These are phyloP conservation scores for Lodderomyces theae DNA, from an alignment of 1,139 yeast species.

Conservation along the genomic window DNA sequence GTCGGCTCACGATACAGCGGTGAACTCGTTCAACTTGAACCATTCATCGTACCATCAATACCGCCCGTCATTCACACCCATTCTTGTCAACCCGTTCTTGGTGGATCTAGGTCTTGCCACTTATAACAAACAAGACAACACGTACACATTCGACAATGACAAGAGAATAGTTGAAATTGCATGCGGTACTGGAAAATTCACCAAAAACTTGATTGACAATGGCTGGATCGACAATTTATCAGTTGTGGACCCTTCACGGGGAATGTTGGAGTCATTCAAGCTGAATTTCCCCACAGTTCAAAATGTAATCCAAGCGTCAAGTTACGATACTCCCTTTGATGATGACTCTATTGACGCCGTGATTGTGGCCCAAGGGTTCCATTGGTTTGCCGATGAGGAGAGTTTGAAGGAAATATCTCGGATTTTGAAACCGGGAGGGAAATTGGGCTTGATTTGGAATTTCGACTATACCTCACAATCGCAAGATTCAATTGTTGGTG, in stretches of 20 bases:
- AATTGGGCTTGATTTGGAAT: constrained; percentile 62
- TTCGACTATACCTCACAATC: constrained; percentile 40
- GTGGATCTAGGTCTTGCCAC: constrained; percentile 31
- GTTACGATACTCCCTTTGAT: constrained; percentile 48
- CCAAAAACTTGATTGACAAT: constrained; percentile 39
- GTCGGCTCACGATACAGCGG: constrained; percentile 29
- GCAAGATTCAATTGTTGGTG: constrained; percentile 12
- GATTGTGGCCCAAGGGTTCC: constrained; percentile 65
- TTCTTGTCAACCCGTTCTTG: constrained; percentile 49
- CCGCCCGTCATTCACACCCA: constrained; percentile 53
- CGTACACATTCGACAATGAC: constrained; percentile 18
- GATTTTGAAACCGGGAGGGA: constrained; percentile 48
- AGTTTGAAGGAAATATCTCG: constrained; percentile 52
- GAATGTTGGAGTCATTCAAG: constrained; percentile 53
- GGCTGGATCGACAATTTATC: constrained; percentile 39
- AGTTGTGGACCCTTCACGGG: constrained; percentile 59
- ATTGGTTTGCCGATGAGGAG: constrained; percentile 59
- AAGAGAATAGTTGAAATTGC: constrained; percentile 53
- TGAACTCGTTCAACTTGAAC: constrained; percentile 51
- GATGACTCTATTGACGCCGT: constrained; percentile 50
- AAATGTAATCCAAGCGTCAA: constrained; percentile 34
- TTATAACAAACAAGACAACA: constrained; percentile 8
- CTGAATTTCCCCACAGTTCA: constrained; percentile 48
- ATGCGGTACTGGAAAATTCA: constrained; percentile 68
- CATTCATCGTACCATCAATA: constrained; percentile 53